phyloP scores from a whole-genome alignment of 139 green algal genomes.

The Gonium pectorale region DNA sequence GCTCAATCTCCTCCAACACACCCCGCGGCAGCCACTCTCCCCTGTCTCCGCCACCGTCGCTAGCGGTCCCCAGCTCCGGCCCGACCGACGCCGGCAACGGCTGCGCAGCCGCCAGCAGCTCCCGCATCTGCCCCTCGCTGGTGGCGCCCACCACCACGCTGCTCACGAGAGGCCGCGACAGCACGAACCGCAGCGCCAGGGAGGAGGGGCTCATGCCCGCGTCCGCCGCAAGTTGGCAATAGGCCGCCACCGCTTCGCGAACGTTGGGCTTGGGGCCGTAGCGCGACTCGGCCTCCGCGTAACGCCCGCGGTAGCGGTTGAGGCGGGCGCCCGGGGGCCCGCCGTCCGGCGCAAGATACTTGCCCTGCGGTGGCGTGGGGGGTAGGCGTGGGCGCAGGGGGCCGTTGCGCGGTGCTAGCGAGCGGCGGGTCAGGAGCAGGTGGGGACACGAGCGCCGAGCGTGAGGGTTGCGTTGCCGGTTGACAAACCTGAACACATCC shows the following conservation, averaged over 20 bases:
- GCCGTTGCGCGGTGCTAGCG: too few relatives aligned
- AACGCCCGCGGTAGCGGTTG: conserved; percentile 83
- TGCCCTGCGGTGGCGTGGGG: conserved; percentile 64
- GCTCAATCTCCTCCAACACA: conserved; percentile 61
- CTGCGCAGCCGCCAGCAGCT: conserved; percentile 63
- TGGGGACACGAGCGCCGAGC: too few relatives aligned
- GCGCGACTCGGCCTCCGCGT: conserved; percentile 84
- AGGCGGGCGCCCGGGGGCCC: conserved; percentile 69
- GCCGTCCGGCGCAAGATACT: conserved; percentile 73
- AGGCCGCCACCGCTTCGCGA: conserved; percentile 66
- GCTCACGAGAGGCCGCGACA: conserved; percentile 70
- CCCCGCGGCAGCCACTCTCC: conserved; percentile 43
- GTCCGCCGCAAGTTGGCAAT: conserved; percentile 70
- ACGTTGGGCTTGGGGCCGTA: conserved; percentile 84
- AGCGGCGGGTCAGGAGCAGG: too few relatives aligned
- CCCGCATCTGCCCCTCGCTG: conserved; percentile 65
- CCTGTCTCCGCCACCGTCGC: not conserved
- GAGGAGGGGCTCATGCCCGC: conserved; percentile 68
- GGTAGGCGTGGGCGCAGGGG: too few relatives aligned
- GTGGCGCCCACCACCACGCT: conserved; percentile 75
- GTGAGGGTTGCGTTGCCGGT: too few relatives aligned
- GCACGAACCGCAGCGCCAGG: conserved; percentile 80
- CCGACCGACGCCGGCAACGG: not conserved
- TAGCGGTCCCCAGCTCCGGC: not conserved
- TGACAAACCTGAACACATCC: too few relatives aligned